A percentile compares a stretch with the other conserved stretches of the same genome.
Evolutionary conservation across 139 green algal genomes (phyloP).

Genomic region (Mychonastes homosphaera): DNA sequence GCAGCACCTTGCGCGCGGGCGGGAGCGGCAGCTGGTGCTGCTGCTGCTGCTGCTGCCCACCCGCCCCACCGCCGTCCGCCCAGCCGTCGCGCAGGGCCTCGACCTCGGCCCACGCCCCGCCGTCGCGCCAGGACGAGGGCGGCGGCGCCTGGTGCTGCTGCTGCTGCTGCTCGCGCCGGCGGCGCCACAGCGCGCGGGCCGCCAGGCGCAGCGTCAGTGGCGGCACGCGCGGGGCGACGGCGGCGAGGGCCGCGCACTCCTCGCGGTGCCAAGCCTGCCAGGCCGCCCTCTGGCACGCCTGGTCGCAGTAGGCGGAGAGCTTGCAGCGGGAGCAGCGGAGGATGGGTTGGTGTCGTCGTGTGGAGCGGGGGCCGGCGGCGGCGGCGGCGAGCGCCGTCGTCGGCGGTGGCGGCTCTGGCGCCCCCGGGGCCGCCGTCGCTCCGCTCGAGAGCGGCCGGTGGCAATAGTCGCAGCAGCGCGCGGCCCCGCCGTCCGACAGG

Average conservation of each 20-base stretch:
- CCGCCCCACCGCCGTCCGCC: no score
- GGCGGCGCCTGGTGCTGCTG: conserved; percentile 4
- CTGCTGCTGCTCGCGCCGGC: conserved; percentile 4
- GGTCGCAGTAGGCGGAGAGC: conserved; percentile 37
- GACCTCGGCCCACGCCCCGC: conserved; percentile 21
- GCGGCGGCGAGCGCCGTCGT: no score
- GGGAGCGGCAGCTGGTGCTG: conserved; percentile 46
- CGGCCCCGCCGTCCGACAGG: conserved; percentile 26
- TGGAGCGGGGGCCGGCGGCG: no score
- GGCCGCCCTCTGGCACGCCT: conserved; percentile 40
- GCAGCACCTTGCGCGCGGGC: conserved; percentile 32
- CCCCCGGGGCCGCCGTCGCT: no score
- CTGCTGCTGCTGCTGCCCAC: conserved; percentile 33
- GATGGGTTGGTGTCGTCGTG: no score
- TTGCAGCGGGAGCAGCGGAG: conserved; percentile 40
- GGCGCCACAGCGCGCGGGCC: conserved; percentile 36
- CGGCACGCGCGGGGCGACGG: conserved; percentile 32
- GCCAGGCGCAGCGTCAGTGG: conserved; percentile 48
- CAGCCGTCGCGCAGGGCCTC: no score
- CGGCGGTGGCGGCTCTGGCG: no score
- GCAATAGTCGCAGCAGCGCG: conserved; percentile 32
- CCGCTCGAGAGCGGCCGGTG: no score
- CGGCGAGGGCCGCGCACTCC: conserved; percentile 46
- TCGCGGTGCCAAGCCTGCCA: conserved; percentile 41
- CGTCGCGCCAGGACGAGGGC: no score